Percentiles rank a stretch among this genome's conserved stretches.
phyloP scores from a whole-genome alignment of 306 rosid genomes.

The Ochetophila trinervis region DNA sequence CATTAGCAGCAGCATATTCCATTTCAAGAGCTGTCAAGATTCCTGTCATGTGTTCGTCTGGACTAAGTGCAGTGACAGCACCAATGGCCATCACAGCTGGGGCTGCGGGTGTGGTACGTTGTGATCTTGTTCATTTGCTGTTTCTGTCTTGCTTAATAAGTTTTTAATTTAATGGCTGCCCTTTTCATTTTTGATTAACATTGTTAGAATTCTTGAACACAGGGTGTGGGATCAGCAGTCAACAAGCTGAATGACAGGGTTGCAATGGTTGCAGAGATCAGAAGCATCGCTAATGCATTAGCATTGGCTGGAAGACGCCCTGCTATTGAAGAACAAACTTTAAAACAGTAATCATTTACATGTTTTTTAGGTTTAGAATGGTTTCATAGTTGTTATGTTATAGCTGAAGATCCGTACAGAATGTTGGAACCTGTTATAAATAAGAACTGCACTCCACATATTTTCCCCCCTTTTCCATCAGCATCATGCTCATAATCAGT shows the following conservation, averaged over 20 bases:
- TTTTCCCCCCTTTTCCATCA: too few relatives aligned
- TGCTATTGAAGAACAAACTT: constrained; percentile 32
- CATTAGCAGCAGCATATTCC: constrained; percentile 88
- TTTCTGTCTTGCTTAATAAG: background rate
- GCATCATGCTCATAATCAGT: too few relatives aligned
- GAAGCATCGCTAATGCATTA: constrained; percentile 71
- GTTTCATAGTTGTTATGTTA: background rate
- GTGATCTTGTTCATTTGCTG: background rate
- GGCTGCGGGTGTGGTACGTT: constrained; percentile 88
- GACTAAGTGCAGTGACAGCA: constrained; percentile 77
- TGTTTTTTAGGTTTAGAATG: background rate
- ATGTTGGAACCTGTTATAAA: too few relatives aligned
- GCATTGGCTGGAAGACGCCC: constrained; percentile 28
- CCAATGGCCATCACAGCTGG: constrained; percentile 97
- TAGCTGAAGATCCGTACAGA: too few relatives aligned
- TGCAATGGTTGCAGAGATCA: constrained; percentile 89
- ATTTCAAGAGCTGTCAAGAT: constrained; percentile 83
- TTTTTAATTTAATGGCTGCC: background rate
- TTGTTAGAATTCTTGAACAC: constrained; percentile 21
- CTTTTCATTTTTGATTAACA: constrained; percentile 1
- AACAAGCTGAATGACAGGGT: constrained; percentile 79
- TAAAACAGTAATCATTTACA: constrained; percentile 23
- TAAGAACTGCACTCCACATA: too few relatives aligned
- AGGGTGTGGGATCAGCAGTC: constrained; percentile 92
- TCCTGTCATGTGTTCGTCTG: constrained; percentile 88